These are phyloP conservation scores for Picochlorum sp. DNA, from an alignment of 139 green algal species.

Conservation along the genomic window DNA sequence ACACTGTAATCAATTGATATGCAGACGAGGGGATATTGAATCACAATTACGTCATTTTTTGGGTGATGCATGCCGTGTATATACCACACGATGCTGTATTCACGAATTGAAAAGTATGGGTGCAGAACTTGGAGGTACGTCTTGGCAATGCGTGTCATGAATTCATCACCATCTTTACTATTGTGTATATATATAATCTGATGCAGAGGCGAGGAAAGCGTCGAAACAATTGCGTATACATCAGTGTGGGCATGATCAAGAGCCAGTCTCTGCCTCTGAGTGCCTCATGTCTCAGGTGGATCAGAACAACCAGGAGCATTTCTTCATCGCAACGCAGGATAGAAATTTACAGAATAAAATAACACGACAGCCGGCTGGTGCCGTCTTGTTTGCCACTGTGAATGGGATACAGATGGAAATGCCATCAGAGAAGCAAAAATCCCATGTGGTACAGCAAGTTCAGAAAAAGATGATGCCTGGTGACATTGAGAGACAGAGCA, in stretches of 20 bases:
- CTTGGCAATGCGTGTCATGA: neutral
- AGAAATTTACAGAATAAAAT: conserved; percentile 21
- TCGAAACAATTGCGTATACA: conserved; percentile 35
- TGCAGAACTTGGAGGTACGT: too few relatives aligned
- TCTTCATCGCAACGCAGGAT: conserved; percentile 49
- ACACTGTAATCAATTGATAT: neutral
- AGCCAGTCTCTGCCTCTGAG: conserved; percentile 28
- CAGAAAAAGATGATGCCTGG: neutral
- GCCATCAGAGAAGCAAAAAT: conserved; percentile 25
- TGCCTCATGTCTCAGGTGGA: conserved; percentile 41
- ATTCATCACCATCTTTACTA: neutral
- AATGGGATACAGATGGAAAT: conserved; percentile 41
- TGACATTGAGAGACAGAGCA: conserved; percentile 4
- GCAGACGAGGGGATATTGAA: too few relatives aligned
- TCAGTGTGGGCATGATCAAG: conserved; percentile 49
- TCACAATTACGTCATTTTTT: too few relatives aligned
- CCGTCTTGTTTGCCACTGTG: conserved; percentile 32
- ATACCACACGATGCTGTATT: too few relatives aligned
- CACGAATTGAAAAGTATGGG: too few relatives aligned
- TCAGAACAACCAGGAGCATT: conserved; percentile 36
- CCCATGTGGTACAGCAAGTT: conserved; percentile 10
- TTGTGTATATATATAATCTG: too few relatives aligned
- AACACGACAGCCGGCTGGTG: conserved; percentile 24
- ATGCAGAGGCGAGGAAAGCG: neutral
- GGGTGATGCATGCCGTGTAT: too few relatives aligned